Conservation (phyloP, 2,329 filamentous ascomycete genomes). For the Colletotrichum camelliae region DNA sequence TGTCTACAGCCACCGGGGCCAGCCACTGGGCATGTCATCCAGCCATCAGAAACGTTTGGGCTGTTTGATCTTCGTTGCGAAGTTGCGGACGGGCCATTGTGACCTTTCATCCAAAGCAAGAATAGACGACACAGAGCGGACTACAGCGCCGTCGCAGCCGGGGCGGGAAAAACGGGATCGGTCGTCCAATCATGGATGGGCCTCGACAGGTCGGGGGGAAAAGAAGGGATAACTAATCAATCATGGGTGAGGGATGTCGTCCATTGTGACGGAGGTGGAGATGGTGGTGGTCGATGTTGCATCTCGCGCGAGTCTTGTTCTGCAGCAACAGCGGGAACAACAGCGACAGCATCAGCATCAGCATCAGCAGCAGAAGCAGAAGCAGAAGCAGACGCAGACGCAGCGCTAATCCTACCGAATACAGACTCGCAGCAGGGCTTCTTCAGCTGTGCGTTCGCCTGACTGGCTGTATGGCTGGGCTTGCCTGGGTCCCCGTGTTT, state of each 20-base stretch:
- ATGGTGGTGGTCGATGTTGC: background rate
- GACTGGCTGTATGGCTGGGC: background rate
- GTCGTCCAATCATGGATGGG: background rate
- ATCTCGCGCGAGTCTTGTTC: background rate
- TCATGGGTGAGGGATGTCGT: background rate
- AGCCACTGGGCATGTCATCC: background rate
- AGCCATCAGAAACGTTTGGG: constrained; percentile 20
- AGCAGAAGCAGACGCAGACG: background rate
- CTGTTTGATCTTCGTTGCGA: constrained; percentile 20
- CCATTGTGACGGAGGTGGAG: background rate
- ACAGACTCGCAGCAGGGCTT: background rate
- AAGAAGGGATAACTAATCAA: background rate
- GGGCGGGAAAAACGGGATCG: background rate
- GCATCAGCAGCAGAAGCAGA: too few relatives aligned
- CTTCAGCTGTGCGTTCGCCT: background rate
- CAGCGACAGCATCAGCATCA: background rate
- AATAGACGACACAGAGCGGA: constrained; percentile 9
- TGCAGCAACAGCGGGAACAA: background rate
- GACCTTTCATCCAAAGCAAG: constrained; percentile 14
- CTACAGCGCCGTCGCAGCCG: background rate
- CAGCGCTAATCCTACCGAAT: too few relatives aligned
- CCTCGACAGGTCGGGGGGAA: background rate
- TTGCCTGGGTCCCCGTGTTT: background rate
- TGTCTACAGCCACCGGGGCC: background rate
- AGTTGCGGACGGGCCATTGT: background rate